Evolutionary conservation across 345 rosid genomes (phyloP), one percentile per base, ranked within the genome.

Genomic region (Gossypium rotundifolium): DNA sequence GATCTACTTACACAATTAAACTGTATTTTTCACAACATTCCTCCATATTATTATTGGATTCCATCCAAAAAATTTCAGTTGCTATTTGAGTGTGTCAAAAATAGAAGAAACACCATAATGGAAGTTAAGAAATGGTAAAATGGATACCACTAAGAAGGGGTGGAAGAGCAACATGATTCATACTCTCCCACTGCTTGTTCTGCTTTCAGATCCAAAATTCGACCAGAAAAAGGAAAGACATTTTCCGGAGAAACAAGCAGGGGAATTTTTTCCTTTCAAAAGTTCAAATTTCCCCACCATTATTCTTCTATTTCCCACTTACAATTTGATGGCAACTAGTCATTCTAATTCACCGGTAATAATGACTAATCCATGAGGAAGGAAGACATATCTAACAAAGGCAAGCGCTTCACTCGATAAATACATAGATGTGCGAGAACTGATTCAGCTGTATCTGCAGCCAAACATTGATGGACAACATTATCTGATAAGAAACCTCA

Each of bases 381-480:
- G 72, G 59, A 69, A 49, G 22, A 38, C 45, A 51, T 51, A 29
- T 57, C 68, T 42, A 33, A 53, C 75, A 38, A 71, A 17, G 45
- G 45, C 40, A 18, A 44, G 51, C 49, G 44, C 9, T 62, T 70
- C 11, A 42, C 61, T 77, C 38, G 12, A 20, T 48, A 69, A 55
- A 38, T 42, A 14, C 40, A 27, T 70, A 46, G 55, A n/a, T 62
- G 2, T 8, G 16, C 12, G n/a, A 65, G 13, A 46, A 71, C 42
- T 51, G 10, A 63, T 55, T 77, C 74, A 11, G 18, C 40, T 58
- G 55, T 72, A 73, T 66, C 87, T 84, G 85, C 85, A 29, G 33
- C 33, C 80, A 76, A 55, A 70, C 65, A 77, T 18, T 49, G 33
- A 29, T 20, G 1, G 53, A 40, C 17, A 10, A 18, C 44, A 16